Evolutionary conservation across 768 basidiomycete genomes (phyloP), one percentile per base, ranked within the genome.

Genomic region (Xerocomus potaroensis): DNA sequence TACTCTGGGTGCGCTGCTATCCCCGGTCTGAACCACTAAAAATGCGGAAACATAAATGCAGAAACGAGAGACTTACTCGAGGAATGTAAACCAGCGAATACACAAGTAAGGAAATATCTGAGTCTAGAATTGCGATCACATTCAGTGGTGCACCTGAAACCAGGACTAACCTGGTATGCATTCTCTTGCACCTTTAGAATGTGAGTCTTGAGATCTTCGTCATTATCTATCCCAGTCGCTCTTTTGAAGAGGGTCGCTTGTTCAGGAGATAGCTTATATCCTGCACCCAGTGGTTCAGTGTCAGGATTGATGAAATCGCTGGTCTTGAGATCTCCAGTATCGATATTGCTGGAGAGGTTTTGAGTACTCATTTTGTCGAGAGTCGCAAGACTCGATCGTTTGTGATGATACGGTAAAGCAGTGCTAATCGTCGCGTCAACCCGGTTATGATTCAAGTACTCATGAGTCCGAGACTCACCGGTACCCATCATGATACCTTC

Each of bases 51-150:
- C n/a, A n/a, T n/a, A n/a, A n/a, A n/a, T n/a, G n/a, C n/a, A n/a
- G n/a, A n/a, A n/a, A n/a, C n/a, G n/a, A n/a, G n/a, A 15, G 0
- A 45, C 48, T n/a, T 27, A 56, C 66, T 21, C 49, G 5, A 58
- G 54, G 41, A 68, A 68, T 2, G 38, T 43, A 35, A 67, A 56
- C 14, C 19, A 45, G 6, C 44, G 51, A 16, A 69, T 65, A 34
- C 64, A 71, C 3, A 21, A 14, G 24, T 67, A 67, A 23, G 66
- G 64, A 22, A 53, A 51, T 26, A 60, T 41, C 67, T 67, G 23
- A n/a, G n/a, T 2, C 18, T 31, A 15, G 19, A 15, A 9, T 33
- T 39, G 15, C 6, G 5, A 15, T 47, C 19, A 33, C 1, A 3
- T 21, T 23, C 36, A 1, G 22, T 22, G 1, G 7, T 4, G 8